Conservation (phyloP, 2,329 filamentous ascomycete genomes). For the Fusarium sp. region DNA sequence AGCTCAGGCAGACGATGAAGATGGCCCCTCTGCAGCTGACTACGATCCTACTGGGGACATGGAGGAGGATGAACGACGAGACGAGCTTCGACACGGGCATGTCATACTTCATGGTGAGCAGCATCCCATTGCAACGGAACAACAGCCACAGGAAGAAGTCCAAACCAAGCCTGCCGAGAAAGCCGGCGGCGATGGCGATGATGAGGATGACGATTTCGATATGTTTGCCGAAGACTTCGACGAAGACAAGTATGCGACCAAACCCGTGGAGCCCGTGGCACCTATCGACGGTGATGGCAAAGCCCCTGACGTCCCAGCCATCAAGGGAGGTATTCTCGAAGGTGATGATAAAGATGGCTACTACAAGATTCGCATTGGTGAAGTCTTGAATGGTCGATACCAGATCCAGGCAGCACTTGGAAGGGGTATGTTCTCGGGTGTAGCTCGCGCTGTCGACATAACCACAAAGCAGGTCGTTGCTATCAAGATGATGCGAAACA, state of each 20-base stretch:
- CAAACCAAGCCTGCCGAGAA: slow-evolving; percentile 48
- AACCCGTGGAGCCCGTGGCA: slow-evolving; percentile 54
- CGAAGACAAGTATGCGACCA: slow-evolving; percentile 73
- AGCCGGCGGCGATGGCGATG: slow-evolving; percentile 49
- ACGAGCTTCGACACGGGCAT: slow-evolving; percentile 73
- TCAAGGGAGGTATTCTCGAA: slow-evolving; percentile 84
- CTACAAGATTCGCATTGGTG: slow-evolving; percentile 93
- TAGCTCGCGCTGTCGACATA: slow-evolving; percentile 88
- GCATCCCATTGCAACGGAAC: slow-evolving; percentile 47
- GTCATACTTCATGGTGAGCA: slow-evolving; percentile 64
- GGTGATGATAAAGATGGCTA: slow-evolving; percentile 96
- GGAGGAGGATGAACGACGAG: slow-evolving; percentile 82
- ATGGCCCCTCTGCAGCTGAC: slow-evolving; percentile 91
- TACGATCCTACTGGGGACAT: slow-evolving; percentile 92
- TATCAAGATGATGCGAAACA: slow-evolving; percentile 98
- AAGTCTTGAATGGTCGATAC: slow-evolving; percentile 89
- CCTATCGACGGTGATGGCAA: slow-evolving; percentile 60
- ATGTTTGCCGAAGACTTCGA: slow-evolving; percentile 91
- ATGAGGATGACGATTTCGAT: slow-evolving; percentile 73
- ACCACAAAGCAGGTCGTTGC: slow-evolving; percentile 83
- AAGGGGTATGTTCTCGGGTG: slow-evolving; percentile 95
- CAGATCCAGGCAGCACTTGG: slow-evolving; percentile 89
- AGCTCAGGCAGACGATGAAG: slow-evolving; percentile 61
- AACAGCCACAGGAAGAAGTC: slow-evolving; percentile 45
- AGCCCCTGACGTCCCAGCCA: slow-evolving; percentile 65